phyloP scores from a whole-genome alignment of 108 stramenopile species.

The Pseudonitzschia multistriata region DNA sequence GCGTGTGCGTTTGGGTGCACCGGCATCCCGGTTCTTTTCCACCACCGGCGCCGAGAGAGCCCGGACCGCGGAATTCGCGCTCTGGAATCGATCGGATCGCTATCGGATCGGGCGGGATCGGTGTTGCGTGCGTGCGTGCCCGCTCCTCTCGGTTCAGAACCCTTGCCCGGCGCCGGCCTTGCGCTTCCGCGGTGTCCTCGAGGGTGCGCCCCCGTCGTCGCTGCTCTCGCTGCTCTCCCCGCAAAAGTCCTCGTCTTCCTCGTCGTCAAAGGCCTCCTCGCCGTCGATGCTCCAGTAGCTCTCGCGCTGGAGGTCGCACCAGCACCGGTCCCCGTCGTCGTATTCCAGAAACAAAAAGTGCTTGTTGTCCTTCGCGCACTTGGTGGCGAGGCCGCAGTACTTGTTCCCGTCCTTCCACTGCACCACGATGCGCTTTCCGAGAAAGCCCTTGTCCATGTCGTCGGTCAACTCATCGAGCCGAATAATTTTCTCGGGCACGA shows the following conservation, averaged over 20 bases:
- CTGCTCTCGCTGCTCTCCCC: background rate
- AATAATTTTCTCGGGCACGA: background rate
- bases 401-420: constrained; percentile 11
- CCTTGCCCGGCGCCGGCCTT: background rate
- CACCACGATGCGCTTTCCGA: constrained; percentile 5
- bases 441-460: background rate
- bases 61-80: no score
- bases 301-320: constrained; percentile 14
- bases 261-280: background rate
- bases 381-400: constrained; percentile 9
- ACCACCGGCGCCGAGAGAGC: no score
- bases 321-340: constrained; percentile 16
- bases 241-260: background rate
- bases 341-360: constrained; percentile 12
- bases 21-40: no score
- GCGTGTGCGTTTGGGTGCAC: no score
- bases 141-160: no score
- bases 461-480: background rate
- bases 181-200: background rate
- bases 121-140: no score
- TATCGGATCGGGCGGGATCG: no score
- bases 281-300: constrained; percentile 3
- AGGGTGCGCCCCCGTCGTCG: background rate
- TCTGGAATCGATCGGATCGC: no score
- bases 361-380: background rate